Conservation (phyloP, 176 grass and related monocot species). For the Oryza longistaminata region DNA sequence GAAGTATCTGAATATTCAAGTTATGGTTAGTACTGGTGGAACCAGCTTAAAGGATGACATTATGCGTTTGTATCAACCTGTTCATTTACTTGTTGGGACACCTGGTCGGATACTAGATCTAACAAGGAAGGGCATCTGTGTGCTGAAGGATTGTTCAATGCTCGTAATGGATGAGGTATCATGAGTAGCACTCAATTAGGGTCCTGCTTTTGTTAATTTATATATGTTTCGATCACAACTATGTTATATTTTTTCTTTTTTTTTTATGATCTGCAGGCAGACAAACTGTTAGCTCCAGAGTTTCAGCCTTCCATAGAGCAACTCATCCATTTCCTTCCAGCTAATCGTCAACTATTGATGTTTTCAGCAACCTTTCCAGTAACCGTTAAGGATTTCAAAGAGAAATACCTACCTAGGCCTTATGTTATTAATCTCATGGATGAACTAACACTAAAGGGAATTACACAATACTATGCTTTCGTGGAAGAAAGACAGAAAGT, state of each 20-base stretch:
- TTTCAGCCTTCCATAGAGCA: conserved; percentile 90
- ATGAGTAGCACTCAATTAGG: neutral
- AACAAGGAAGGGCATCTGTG: conserved; percentile 81
- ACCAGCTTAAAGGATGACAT: conserved; percentile 98
- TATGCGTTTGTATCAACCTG: conserved; percentile 92
- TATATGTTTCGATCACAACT: neutral
- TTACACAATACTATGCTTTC: conserved; percentile 70
- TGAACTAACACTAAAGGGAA: conserved; percentile 71
- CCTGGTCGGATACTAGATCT: conserved; percentile 91
- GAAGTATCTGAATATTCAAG: conserved; percentile 84
- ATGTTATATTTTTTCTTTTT: neutral
- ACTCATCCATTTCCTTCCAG: conserved; percentile 68
- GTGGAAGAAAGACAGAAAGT: conserved; percentile 79
- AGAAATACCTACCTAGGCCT: conserved; percentile 66
- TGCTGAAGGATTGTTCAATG: conserved; percentile 86
- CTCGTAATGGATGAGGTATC: conserved; percentile 91
- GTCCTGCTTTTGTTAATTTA: neutral
- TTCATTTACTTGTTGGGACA: conserved; percentile 89
- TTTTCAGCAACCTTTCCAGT: conserved; percentile 80
- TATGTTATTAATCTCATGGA: conserved; percentile 81
- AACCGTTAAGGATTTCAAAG: conserved; percentile 68
- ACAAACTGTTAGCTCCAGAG: conserved; percentile 86
- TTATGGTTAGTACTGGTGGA: conserved; percentile 96
- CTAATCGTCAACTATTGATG: conserved; percentile 65
- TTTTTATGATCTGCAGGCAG: conserved; percentile 58